Evolutionary conservation across 192 early-diverging fungal genomes (phyloP), one percentile per base, ranked within the genome.

Genomic region (Coemansia sp.): DNA sequence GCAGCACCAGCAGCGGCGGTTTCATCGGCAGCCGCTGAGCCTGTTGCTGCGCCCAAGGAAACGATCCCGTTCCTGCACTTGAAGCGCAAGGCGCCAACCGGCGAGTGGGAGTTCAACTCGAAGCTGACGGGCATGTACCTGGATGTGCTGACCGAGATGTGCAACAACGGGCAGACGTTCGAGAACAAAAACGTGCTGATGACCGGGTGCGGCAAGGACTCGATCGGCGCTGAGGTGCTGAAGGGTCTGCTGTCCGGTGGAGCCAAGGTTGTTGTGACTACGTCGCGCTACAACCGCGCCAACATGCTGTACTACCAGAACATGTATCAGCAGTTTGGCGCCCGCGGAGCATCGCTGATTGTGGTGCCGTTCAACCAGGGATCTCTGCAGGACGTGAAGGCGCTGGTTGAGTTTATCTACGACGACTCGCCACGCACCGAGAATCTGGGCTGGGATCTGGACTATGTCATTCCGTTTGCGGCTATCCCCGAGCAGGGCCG

Each of bases 311-410:
- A 94, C 85, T 97, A 92, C 89, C 92, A 93, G 71, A 81, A 83
- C 65, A 94, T 97, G 72, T 97, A 93, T 86, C 90, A 97, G 78
- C 84, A 85, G 52, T 91, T 90, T 77, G 95, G 95, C 38, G 90
- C 94, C 44, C 92, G 92, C 79, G 92, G 92, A 53, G 90, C 91
- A 12, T 83, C 86, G 24, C 84, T 97, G 72, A 88, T 97, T 56
- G 91, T 97, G 36, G 95, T 97, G 48, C 95, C 95, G n/a, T 97
- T 97, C 86, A 97, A 97, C 82, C 91, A 89, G 68, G 94, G 87
- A 63, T 95, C 94, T 24, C 87, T 89, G 81, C 91, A 94, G 83
- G 95, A 97, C 76, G 88, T 91, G 35, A 86, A 90, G 67, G 84
- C 85, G 43, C 78, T 97, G 24, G 85, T 97, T 60, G 85, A 94